Evolutionary conservation across 179 eudicot species (phyloP).

Genomic region (Nepenthes alata): DNA sequence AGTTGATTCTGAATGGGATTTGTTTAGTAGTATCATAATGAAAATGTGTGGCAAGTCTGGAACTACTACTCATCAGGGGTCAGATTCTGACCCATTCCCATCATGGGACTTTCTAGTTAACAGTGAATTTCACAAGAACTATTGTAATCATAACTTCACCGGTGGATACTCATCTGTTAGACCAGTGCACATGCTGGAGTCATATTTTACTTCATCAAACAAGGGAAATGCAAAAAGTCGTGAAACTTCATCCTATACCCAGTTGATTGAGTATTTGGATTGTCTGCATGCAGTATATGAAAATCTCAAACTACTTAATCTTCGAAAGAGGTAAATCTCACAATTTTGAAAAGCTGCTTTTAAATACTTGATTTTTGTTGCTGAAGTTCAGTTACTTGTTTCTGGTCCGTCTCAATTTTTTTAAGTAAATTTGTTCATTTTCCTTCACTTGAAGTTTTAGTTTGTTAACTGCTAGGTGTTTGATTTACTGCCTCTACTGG

Average conservation of each 20-base stretch:
- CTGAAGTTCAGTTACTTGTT: background rate
- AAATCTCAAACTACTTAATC: constrained; percentile 72
- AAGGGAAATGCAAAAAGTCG: constrained; percentile 14
- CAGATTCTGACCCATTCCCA: constrained; percentile 27
- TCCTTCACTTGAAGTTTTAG: constrained; percentile 1
- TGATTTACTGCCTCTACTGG: background rate
- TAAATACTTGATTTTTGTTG: background rate
- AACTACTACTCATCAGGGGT: constrained; percentile 9
- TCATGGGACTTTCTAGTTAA: constrained; percentile 80
- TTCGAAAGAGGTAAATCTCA: constrained; percentile 58
- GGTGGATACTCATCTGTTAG: constrained; percentile 20
- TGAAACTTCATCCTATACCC: constrained; percentile 23
- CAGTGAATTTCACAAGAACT: constrained; percentile 63
- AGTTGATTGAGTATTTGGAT: constrained; percentile 61
- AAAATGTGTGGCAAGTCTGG: constrained; percentile 35
- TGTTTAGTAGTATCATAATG: constrained; percentile 39
- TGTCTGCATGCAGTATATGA: constrained; percentile 85
- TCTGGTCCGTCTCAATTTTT: background rate
- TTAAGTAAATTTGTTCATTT: background rate
- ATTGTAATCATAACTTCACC: constrained; percentile 24
- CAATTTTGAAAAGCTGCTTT: background rate
- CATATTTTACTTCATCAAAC: constrained; percentile 19
- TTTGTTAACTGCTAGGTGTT: constrained; percentile 4
- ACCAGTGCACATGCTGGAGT: constrained; percentile 18
- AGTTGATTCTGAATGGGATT: constrained; percentile 76